A percentile compares a stretch with the other conserved stretches of the same genome.
Conservation (phyloP, 1,284 basidiomycete species). For the Marasmius fiardii region DNA sequence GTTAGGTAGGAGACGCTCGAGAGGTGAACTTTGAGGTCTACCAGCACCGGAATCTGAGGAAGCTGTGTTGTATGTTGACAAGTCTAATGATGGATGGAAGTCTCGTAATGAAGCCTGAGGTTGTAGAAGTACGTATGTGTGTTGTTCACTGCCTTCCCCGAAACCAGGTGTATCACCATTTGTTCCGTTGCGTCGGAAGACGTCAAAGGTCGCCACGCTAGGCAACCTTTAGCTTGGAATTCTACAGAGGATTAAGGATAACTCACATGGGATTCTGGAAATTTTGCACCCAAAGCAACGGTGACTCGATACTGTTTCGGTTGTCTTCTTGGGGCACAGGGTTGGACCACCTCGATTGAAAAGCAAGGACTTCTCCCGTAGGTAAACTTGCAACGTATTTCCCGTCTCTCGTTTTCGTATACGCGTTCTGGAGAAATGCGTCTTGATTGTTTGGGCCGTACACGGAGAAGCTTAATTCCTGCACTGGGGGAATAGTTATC, state of each 20-base stretch:
- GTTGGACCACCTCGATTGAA: slow-evolving; percentile 41
- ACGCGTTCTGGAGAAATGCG: slow-evolving; percentile 57
- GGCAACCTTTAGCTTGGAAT: slow-evolving; percentile 5
- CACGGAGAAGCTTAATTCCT: slow-evolving; percentile 77
- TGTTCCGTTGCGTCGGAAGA: slow-evolving; percentile 38
- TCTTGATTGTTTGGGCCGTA: slow-evolving; percentile 85
- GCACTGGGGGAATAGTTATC: slow-evolving; percentile 47
- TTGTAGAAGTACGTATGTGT: slow-evolving; percentile 75
- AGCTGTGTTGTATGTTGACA: neutral
- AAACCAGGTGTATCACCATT: slow-evolving; percentile 17
- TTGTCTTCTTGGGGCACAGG: slow-evolving; percentile 9
- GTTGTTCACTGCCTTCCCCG: slow-evolving; percentile 22
- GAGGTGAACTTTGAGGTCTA: neutral
- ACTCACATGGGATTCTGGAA: slow-evolving; percentile 59
- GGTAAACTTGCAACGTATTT: slow-evolving; percentile 76
- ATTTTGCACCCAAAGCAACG: slow-evolving; percentile 53
- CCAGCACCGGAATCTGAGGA: neutral
- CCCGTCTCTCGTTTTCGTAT: slow-evolving; percentile 69
- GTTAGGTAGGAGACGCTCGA: slow-evolving; percentile 36
- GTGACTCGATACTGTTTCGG: slow-evolving; percentile 26
- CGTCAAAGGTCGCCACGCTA: slow-evolving; percentile 80
- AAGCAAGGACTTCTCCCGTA: slow-evolving; percentile 72
- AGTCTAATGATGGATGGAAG: slow-evolving; percentile 41
- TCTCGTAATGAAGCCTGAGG: slow-evolving; percentile 69
- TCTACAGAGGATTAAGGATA: neutral